A percentile compares a stretch with the other conserved stretches of the same genome.
These are phyloP conservation scores for Chrysoporthe austroafricana DNA, from an alignment of 2,329 filamentous ascomycete species.

Conservation along the genomic window DNA sequence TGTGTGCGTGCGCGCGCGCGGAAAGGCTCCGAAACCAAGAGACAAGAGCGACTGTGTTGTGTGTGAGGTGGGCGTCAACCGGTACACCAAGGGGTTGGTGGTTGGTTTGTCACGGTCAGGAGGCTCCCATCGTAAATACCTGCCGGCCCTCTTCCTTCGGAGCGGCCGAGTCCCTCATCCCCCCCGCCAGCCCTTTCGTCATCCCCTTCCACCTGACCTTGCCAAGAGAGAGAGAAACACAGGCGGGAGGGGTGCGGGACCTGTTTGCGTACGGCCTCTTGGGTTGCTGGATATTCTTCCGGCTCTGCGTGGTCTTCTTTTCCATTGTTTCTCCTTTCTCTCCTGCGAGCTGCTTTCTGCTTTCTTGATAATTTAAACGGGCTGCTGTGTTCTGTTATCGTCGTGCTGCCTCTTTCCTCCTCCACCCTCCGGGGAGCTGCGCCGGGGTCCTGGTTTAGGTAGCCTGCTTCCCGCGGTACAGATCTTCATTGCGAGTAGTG, in stretches of 20 bases:
- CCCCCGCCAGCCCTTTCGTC: constrained; percentile 13
- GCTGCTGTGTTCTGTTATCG: constrained; percentile 24
- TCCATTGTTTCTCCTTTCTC: constrained; percentile 28
- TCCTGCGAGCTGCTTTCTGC: constrained; percentile 24
- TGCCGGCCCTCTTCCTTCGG: constrained; percentile 15
- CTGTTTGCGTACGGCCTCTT: constrained; percentile 26
- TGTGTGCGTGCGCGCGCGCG: constrained; percentile 12
- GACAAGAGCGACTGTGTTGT: constrained; percentile 28
- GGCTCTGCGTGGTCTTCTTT: constrained; percentile 22
- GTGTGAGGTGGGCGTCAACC: constrained; percentile 24
- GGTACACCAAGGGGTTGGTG: constrained; percentile 21
- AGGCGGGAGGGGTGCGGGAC: constrained; percentile 11
- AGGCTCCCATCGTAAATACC: constrained; percentile 26
- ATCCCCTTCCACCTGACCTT: constrained; percentile 5
- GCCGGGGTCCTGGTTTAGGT: constrained; percentile 21
- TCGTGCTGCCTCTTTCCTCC: constrained; percentile 24
- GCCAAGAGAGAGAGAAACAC: constrained; percentile 14
- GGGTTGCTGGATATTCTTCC: constrained; percentile 17
- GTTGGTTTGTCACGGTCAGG: constrained; percentile 17
- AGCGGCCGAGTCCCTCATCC: constrained; percentile 8
- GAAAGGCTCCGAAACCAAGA: constrained; percentile 26
- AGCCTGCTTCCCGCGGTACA: constrained; percentile 24
- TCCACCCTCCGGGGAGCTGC: constrained; percentile 11
- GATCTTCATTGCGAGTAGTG: constrained; percentile 23
- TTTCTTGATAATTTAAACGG: constrained; percentile 28